A percentile compares a stretch with the other conserved stretches of the same genome.
Evolutionary conservation across 495 filamentous ascomycete genomes (phyloP).

Genomic region (Penicillium alfredii): DNA sequence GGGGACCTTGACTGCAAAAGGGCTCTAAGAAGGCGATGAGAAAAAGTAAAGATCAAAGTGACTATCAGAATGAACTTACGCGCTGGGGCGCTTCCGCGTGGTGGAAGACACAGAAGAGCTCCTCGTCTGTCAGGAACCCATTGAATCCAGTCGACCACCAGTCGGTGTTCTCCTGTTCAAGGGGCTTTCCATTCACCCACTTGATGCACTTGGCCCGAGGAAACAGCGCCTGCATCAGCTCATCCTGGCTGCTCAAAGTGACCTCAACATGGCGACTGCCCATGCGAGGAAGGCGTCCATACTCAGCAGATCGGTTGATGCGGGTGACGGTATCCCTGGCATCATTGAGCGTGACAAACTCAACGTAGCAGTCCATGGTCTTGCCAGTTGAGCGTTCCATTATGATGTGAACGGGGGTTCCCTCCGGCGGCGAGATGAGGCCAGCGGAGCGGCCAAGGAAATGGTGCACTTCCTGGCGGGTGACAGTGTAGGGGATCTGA

Average conservation of each 20-base stretch:
- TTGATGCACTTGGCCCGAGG: conserved; percentile 57
- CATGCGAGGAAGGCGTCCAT: conserved; percentile 48
- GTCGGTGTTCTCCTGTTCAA: conserved; percentile 34
- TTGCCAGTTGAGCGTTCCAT: conserved; percentile 76
- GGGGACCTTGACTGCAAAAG: conserved; percentile 56
- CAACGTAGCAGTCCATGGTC: conserved; percentile 71
- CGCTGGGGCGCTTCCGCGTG: conserved; percentile 62
- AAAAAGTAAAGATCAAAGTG: background rate
- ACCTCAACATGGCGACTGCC: conserved; percentile 62
- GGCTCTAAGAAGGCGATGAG: conserved; percentile 42
- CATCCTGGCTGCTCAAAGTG: conserved; percentile 51
- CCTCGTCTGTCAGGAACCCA: conserved; percentile 64
- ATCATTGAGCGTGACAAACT: conserved; percentile 51
- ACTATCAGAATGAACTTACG: conserved; percentile 48
- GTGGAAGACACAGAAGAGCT: conserved; percentile 60
- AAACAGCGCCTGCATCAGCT: conserved; percentile 62
- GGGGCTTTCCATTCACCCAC: conserved; percentile 51
- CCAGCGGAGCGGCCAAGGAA: conserved; percentile 63
- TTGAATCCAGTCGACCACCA: conserved; percentile 61
- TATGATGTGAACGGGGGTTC: conserved; percentile 70
- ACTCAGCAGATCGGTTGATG: conserved; percentile 37
- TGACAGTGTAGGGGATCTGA: conserved; percentile 31
- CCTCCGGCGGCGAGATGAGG: conserved; percentile 45
- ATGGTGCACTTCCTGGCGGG: conserved; percentile 60
- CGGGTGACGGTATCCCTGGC: conserved; percentile 41